A percentile compares a stretch with the other conserved stretches of the same genome.
phyloP scores from a whole-genome alignment of 78 protist species.

The Cavenderia fasciculata region DNA sequence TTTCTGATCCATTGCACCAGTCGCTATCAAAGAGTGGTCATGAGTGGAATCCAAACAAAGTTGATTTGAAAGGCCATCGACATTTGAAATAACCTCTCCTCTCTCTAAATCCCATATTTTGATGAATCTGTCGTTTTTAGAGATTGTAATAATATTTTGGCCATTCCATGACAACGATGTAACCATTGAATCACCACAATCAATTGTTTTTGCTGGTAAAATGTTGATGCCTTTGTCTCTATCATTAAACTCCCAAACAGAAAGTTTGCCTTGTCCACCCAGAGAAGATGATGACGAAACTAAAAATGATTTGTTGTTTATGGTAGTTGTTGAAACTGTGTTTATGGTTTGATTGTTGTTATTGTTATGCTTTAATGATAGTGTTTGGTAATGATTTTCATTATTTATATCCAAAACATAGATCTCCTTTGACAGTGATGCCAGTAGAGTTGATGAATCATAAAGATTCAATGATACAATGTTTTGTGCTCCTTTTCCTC shows the following conservation, averaged over 20 bases:
- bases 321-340: no score
- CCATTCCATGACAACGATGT: constrained; percentile 28
- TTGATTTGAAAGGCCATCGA: neutral
- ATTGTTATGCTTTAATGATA: no score
- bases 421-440: no score
- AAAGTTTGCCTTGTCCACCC: neutral
- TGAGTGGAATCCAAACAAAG: constrained; percentile 33
- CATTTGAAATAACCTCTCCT: neutral
- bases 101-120: constrained; percentile 61
- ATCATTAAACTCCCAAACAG: neutral
- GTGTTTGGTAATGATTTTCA: no score
- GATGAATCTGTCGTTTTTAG: neutral
- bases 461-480: no score
- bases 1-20: constrained; percentile 32
- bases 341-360: no score
- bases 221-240: neutral
- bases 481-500: no score
- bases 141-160: constrained; percentile 26
- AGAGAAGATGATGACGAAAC: constrained; percentile 5
- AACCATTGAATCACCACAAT: neutral
- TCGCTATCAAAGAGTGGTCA: constrained; percentile 20
- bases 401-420: no score
- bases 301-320: constrained; percentile 37
- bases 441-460: no score
- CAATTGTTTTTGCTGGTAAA: neutral